Evolutionary conservation across 2,329 filamentous ascomycete species (phyloP), one percentile per base, ranked within the genome.

Genomic region (Xylaria sp.): DNA sequence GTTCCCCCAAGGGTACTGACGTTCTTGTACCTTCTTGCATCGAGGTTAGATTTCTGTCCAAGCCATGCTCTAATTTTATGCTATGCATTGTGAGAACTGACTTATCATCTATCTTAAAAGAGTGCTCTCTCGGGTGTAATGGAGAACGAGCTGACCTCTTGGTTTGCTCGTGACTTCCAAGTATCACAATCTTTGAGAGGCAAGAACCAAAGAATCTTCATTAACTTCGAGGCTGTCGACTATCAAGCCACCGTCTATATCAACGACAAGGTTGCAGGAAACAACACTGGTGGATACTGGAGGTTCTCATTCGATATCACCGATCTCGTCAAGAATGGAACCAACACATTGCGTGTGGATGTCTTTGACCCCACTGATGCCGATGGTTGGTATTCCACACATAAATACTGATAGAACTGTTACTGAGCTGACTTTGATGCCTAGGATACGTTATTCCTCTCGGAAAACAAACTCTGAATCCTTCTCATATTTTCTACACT

Each of bases 361-460:
- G 89, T 91, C 0, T 86, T 87, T 62, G 90, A 93, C 68, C 90
- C 90, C 0, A 92, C 90, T 0, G 90, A 92, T 73, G 75, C 54
- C 4, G 26, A 65, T 69, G 74, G 74, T 76, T 36, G 57, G 66
- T 57, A 13, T 38, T 13, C 6, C 28, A 28, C 44, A 5, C 36
- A 13, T n/a, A 1, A 1, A 26, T 31, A 28, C 17, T 17, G 5
- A 4, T n/a, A 23, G 53, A 13, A 5, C 28, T 40, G 2, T 42
- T 28, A 20, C 40, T 6, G 31, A 40, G 59, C 40, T 66, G 13
- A 65, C 54, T 56, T 13, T 10, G 53, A 36, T 36, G n/a, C 38
- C 23, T 56, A 73, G 76, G 73, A 31, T 81, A 83, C 66, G 83
- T 89, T 13, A 89, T 90, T 49, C 90, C 90, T 0, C 84, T 91